Evolutionary conservation across 805 yeast species (phyloP).

Genomic region (Naumovozyma baii): DNA sequence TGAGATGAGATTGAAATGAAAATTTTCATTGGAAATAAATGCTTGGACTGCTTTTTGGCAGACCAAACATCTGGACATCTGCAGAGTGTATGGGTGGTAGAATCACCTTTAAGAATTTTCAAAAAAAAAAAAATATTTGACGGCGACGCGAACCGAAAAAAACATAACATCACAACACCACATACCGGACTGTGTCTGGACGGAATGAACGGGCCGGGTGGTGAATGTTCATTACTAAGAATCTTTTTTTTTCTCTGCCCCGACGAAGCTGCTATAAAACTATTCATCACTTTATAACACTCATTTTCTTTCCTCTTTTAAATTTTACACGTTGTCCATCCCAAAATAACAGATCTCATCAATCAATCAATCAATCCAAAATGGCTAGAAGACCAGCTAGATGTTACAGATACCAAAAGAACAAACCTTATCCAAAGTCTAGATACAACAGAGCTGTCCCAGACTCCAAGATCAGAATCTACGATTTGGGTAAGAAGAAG

Average conservation of each 20-base stretch:
- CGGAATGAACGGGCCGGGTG: too few species aligned
- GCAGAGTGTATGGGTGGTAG: neutral
- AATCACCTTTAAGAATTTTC: too few species aligned
- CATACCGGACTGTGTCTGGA: too few species aligned
- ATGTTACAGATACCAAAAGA: conserved; percentile 99
- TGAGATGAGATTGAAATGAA: conserved; percentile 7
- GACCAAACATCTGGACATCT: neutral
- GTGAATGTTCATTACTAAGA: too few species aligned
- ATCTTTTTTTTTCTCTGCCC: too few species aligned
- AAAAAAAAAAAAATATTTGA: too few species aligned
- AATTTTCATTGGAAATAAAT: neutral
- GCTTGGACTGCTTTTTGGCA: neutral
- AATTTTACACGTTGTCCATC: too few species aligned
- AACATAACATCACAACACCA: too few species aligned
- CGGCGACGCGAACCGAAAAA: too few species aligned
- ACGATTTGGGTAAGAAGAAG: conserved; percentile 99
- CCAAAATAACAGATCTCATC: too few species aligned
- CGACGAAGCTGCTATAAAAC: neutral
- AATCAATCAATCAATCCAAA: too few species aligned
- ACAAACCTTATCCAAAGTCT: conserved; percentile 99
- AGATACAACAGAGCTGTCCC: conserved; percentile 99
- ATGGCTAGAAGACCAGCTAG: conserved; percentile 99
- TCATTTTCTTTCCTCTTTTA: conserved; percentile 1
- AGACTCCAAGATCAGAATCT: conserved; percentile 98
- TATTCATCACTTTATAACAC: neutral